Conservation (phyloP, 2,329 filamentous ascomycete species). For the Canariomyces notabilis region DNA sequence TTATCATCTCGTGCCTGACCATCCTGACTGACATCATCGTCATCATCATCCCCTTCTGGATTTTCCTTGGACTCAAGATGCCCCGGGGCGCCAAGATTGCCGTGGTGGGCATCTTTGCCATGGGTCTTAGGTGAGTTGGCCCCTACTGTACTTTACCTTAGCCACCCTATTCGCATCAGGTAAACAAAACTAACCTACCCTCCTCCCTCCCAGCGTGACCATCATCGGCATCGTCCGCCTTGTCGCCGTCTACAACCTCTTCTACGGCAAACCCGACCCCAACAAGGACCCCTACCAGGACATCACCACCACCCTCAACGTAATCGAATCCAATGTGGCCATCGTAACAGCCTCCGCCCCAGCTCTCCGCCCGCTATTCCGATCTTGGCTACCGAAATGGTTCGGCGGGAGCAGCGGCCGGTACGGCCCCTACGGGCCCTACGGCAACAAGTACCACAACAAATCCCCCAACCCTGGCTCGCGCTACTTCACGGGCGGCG, state of each 20-base stretch:
- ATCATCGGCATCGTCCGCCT: conserved; percentile 31
- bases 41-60: conserved; percentile 36
- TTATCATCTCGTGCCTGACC: conserved; percentile 25
- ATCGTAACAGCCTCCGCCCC: conserved; percentile 38
- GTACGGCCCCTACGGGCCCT: no score
- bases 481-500: conserved; percentile 4
- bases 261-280: conserved; percentile 26
- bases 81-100: conserved; percentile 25
- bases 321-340: conserved; percentile 37
- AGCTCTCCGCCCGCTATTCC: conserved; percentile 34
- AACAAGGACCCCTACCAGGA: conserved; percentile 27
- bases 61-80: conserved; percentile 30
- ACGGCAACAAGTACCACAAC: conserved; percentile 16
- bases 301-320: conserved; percentile 32
- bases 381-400: conserved; percentile 25
- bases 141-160: background rate
- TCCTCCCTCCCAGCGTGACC: conserved; percentile 29
- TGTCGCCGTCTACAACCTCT: conserved; percentile 27
- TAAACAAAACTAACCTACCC: background rate
- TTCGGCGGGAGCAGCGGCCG: conserved; percentile 20
- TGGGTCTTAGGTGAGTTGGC: conserved; percentile 25
- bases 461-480: conserved; percentile 3
- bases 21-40: conserved; percentile 36
- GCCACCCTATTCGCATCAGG: background rate
- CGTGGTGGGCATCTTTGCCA: conserved; percentile 28